phyloP scores from a whole-genome alignment of 2,329 filamentous ascomycete genomes.

The Mycosphaerelloides madeirae region DNA sequence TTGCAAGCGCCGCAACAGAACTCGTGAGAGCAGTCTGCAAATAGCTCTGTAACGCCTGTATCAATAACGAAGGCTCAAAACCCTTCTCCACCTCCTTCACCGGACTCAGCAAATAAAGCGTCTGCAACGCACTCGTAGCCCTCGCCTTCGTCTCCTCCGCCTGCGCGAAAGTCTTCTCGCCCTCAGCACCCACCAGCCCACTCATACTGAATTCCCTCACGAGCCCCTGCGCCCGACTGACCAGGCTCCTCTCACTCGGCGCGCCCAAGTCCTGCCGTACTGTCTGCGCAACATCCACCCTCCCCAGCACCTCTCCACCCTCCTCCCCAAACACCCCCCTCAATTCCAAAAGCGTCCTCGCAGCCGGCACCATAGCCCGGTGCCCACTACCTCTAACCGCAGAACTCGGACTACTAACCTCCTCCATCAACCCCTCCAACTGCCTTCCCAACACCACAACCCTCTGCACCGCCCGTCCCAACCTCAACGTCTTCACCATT shows the following conservation, averaged over 20 bases:
- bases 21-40: slow-evolving; percentile 75
- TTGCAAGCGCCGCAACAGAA: slow-evolving; percentile 67
- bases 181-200: slow-evolving; percentile 37
- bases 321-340: slow-evolving; percentile 7
- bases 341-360: slow-evolving; percentile 71
- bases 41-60: slow-evolving; percentile 74
- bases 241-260: slow-evolving; percentile 70
- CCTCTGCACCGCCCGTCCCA: slow-evolving; percentile 71
- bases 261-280: slow-evolving; percentile 65
- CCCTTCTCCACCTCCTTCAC: slow-evolving; percentile 37
- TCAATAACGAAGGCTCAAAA: slow-evolving; percentile 65
- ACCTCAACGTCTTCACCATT: slow-evolving; percentile 71
- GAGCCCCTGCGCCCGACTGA: slow-evolving; percentile 68
- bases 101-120: slow-evolving; percentile 79
- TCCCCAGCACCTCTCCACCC: slow-evolving; percentile 57
- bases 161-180: slow-evolving; percentile 49
- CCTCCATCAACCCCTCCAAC: slow-evolving; percentile 77
- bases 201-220: slow-evolving; percentile 80
- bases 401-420: slow-evolving; percentile 48
- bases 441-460: slow-evolving; percentile 79
- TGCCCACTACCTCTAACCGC: slow-evolving; percentile 50
- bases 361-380: slow-evolving; percentile 72
- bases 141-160: slow-evolving; percentile 70
- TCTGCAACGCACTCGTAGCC: slow-evolving; percentile 66
- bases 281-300: slow-evolving; percentile 68